Conservation (phyloP, 306 rosid genomes). For the Comarum palustre region DNA sequence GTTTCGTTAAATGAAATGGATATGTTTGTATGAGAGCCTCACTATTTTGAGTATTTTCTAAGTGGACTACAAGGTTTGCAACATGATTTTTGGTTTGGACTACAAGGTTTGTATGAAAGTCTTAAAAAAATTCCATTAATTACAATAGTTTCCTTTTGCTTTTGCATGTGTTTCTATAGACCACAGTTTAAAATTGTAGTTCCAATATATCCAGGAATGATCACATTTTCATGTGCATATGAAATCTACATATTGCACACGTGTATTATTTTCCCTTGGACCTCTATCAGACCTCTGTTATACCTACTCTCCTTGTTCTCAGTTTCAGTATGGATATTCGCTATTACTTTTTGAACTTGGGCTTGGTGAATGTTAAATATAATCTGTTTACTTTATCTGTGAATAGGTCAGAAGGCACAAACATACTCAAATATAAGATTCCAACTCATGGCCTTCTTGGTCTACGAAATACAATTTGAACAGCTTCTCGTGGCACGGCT, state of each 20-base stretch:
- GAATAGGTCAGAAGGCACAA: conserved; percentile 79
- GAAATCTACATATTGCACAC: not conserved
- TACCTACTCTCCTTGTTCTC: not conserved
- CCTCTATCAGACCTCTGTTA: not conserved
- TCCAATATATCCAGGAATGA: not conserved
- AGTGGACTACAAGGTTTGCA: not conserved
- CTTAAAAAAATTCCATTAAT: not conserved
- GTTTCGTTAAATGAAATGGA: not conserved
- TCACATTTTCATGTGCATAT: not conserved
- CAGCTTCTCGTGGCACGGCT: conserved; percentile 97
- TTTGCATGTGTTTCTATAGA: not conserved
- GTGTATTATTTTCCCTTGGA: not conserved
- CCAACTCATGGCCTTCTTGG: conserved; percentile 99
- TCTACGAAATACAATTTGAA: conserved; percentile 86
- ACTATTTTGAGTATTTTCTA: not conserved
- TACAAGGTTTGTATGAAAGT: not conserved
- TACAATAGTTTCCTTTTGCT: not conserved
- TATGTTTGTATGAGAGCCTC: not conserved
- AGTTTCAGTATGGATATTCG: not conserved
- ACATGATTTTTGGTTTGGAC: not conserved
- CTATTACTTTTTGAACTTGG: conserved; percentile 1
- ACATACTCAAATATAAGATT: conserved; percentile 78
- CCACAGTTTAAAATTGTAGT: not conserved
- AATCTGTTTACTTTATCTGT: conserved; percentile 29
- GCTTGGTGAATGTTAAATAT: conserved; percentile 6